A percentile compares a stretch with the other conserved stretches of the same genome.
These are phyloP conservation scores for Orbilia javanica DNA, from an alignment of 2,329 filamentous ascomycete genomes.

Conservation along the genomic window DNA sequence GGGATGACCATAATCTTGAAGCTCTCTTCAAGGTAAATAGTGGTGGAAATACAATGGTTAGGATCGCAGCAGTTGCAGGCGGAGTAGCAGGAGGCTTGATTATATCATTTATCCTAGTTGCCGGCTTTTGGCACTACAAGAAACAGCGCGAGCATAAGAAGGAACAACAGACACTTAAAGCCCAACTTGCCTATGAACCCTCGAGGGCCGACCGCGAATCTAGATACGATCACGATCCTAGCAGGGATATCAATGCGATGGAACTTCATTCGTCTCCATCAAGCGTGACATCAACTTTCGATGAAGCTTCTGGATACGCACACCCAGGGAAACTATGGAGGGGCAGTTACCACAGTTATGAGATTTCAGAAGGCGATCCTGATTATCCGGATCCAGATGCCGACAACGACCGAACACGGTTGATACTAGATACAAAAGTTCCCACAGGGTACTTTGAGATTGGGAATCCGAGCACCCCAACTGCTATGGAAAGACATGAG, in stretches of 20 bases:
- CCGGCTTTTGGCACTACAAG: slow-evolving; percentile 20
- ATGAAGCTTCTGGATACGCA: slow-evolving; percentile 48
- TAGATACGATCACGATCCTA: slow-evolving; percentile 35
- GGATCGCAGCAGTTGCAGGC: slow-evolving; percentile 47
- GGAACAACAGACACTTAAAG: slow-evolving; percentile 5
- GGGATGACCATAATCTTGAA: slow-evolving; percentile 50
- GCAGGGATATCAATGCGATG: slow-evolving; percentile 29
- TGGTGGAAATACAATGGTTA: slow-evolving; percentile 4
- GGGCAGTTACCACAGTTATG: slow-evolving; percentile 42
- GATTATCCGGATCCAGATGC: slow-evolving; percentile 24
- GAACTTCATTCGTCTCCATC: slow-evolving; percentile 48
- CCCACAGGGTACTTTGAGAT: slow-evolving; percentile 49
- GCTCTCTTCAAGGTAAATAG: slow-evolving; percentile 22
- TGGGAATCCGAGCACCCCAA: slow-evolving; percentile 41
- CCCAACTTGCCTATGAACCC: slow-evolving; percentile 40
- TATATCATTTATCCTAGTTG: slow-evolving; percentile 6
- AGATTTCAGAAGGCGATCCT: slow-evolving; percentile 40
- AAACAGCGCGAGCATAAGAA: neutral
- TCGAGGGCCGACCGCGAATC: slow-evolving; percentile 1
- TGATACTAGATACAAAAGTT: slow-evolving; percentile 33
- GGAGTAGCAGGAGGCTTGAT: slow-evolving; percentile 51
- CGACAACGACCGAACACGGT: slow-evolving; percentile 42
- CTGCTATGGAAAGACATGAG: slow-evolving; percentile 35
- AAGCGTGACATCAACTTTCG: slow-evolving; percentile 43
- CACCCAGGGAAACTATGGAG: slow-evolving; percentile 54